These are phyloP conservation scores for Aspergillus aculeatinus DNA, from an alignment of 2,329 filamentous ascomycete species.

Conservation along the genomic window DNA sequence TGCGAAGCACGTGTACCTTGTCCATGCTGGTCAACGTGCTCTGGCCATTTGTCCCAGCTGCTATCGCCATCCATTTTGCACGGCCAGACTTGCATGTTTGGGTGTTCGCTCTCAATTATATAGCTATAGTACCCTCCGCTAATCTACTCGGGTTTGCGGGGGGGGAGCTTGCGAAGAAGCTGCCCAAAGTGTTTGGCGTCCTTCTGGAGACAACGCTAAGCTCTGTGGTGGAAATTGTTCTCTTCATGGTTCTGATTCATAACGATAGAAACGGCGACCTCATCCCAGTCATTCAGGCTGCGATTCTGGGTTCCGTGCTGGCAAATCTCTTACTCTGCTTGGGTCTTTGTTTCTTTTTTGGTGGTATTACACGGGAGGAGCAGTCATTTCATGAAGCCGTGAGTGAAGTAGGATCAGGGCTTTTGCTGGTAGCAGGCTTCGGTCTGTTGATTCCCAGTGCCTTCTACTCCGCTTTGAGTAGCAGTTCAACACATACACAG, in stretches of 20 bases:
- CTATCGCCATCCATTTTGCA: slow-evolving; percentile 63
- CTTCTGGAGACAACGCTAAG: slow-evolving; percentile 60
- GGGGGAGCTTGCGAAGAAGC: slow-evolving; percentile 69
- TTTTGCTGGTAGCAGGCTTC: slow-evolving; percentile 74
- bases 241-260: slow-evolving; percentile 74
- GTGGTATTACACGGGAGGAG: slow-evolving; percentile 66
- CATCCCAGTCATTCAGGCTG: slow-evolving; percentile 74
- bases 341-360: slow-evolving; percentile 75
- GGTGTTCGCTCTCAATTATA: slow-evolving; percentile 69
- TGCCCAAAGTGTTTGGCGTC: slow-evolving; percentile 65
- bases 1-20: slow-evolving; percentile 61
- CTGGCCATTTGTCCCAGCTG: slow-evolving; percentile 72
- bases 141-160: slow-evolving; percentile 75
- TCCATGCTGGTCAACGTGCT: slow-evolving; percentile 68
- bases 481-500: slow-evolving; percentile 42
- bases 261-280: slow-evolving; percentile 48
- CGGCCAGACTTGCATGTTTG: slow-evolving; percentile 58
- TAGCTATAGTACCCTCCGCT: slow-evolving; percentile 74
- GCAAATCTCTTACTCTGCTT: slow-evolving; percentile 79
- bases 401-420: slow-evolving; percentile 73
- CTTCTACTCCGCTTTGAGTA: slow-evolving; percentile 47
- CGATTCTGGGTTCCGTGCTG: slow-evolving; percentile 78
- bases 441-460: slow-evolving; percentile 45
- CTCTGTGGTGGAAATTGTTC: slow-evolving; percentile 75
- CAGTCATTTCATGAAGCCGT: slow-evolving; percentile 71